Base-by-base conservation (phyloP, 163 green algal species). In the Scenedesmus sp. region DNA sequence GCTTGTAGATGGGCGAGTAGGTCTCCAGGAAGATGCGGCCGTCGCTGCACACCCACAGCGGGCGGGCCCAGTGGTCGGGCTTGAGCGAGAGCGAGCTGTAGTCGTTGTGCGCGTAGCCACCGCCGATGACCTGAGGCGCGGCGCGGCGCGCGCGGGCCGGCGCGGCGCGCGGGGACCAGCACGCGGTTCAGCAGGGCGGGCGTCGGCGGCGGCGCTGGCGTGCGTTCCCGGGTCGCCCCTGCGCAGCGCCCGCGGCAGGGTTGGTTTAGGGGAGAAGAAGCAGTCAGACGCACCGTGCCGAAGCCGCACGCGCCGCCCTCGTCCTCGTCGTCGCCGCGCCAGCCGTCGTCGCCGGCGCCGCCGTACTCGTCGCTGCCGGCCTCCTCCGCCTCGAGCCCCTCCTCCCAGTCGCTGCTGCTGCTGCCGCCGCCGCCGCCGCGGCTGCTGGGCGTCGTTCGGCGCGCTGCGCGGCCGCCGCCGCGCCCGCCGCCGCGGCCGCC, bases 11-110 rank as follows among this genome's bases (percentile, higher is more conserved):
- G 26, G 90, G 90, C 4, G 91, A 97, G 85, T 96, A 98, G 10
- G 96, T 98, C 82, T 99, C 96, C 71, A 99, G 85, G 87, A 99
- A 98, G 78, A 99, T 95, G 66, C 94, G 88, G 26, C 94, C 94
- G 80, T 99, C 96, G n/a, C 90, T 88, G 69, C 92, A 97, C 45
- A 98, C 94, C 95, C 95, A 99, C 64, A 99, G 87, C 29, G 96
- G 96, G 53, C 92, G 86, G 84, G 95, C 94, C 56, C 42, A 54
- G 82, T 98, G 94, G 84, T 99, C 95, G 1, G 79, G 63, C 84
- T 98, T 98, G 29, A 99, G 91, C 42, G 84, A 7, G 24, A 98
- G 85, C 31, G 73, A 71, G 28, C 51, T 80, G 65, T 92, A 95
- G 67, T 94, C 86, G 2, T 67, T 50, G 10, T 36, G 42, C 1